phyloP scores from a whole-genome alignment of 805 yeast genomes.

The Starmera dryadoides region DNA sequence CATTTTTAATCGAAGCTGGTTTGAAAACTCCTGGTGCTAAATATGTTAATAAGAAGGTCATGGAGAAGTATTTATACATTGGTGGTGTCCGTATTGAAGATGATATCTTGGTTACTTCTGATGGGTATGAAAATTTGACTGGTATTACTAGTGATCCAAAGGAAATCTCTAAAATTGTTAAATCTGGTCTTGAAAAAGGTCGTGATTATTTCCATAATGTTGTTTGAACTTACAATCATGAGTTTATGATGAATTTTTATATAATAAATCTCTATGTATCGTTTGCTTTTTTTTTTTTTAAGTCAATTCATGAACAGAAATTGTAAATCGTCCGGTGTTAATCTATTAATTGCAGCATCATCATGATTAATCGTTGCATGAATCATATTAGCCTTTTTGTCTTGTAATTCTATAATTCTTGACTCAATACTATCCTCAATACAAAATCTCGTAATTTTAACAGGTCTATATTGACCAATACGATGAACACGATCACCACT shows the following conservation, averaged over 20 bases:
- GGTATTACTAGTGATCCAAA: slow-evolving; percentile 78
- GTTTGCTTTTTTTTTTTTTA: background rate
- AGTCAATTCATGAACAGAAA: slow-evolving; percentile 79
- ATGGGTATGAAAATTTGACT: slow-evolving; percentile 78
- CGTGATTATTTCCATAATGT: slow-evolving; percentile 51
- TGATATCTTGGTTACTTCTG: slow-evolving; percentile 70
- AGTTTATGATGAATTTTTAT: background rate
- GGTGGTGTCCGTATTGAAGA: slow-evolving; percentile 99
- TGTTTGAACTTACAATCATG: slow-evolving; percentile 6
- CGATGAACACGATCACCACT: slow-evolving; percentile 97
- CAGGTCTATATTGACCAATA: slow-evolving; percentile 94
- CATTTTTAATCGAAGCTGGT: slow-evolving; percentile 64
- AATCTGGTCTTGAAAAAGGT: slow-evolving; percentile 58
- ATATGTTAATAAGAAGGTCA: slow-evolving; percentile 49
- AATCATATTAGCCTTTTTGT: slow-evolving; percentile 97
- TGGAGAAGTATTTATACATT: slow-evolving; percentile 74
- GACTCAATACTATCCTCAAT: slow-evolving; percentile 97
- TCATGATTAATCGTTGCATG: slow-evolving; percentile 93
- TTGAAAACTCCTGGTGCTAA: slow-evolving; percentile 33
- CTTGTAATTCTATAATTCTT: slow-evolving; percentile 91
- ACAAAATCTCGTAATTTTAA: slow-evolving; percentile 83
- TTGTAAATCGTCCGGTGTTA: slow-evolving; percentile 92
- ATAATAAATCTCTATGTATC: too few species aligned
- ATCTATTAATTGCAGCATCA: slow-evolving; percentile 78
- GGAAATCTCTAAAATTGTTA: slow-evolving; percentile 73